Conservation (phyloP, 768 basidiomycete genomes). For the Lactarius akahatsu region DNA sequence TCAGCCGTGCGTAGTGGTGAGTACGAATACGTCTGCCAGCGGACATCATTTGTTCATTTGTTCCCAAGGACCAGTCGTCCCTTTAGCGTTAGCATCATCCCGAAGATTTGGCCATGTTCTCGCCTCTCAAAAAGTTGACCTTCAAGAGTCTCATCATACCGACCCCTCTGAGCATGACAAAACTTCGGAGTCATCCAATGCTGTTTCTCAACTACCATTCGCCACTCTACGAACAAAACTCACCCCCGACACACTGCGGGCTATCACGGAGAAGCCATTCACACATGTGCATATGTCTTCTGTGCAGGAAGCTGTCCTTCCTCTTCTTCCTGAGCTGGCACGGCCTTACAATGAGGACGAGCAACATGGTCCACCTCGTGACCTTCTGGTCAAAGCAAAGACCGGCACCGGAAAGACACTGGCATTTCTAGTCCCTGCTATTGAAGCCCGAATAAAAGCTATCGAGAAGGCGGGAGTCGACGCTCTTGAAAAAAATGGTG, state of each 20-base stretch:
- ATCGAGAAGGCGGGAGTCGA: constrained; percentile 48
- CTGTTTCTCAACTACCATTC: constrained; percentile 32
- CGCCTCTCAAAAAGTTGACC: constrained; percentile 8
- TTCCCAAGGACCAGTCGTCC: constrained; percentile 9
- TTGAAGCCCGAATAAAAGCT: constrained; percentile 68
- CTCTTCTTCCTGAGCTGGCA: constrained; percentile 69
- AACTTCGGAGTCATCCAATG: constrained; percentile 2
- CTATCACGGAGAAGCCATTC: constrained; percentile 65
- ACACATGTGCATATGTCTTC: constrained; percentile 68
- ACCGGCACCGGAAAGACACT: constrained; percentile 91
- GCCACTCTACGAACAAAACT: constrained; percentile 36
- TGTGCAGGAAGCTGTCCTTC: constrained; percentile 79
- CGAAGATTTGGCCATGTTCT: constrained; percentile 26
- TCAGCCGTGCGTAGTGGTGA: constrained; percentile 3
- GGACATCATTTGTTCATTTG: background rate
- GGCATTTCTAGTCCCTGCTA: constrained; percentile 83
- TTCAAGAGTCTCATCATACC: background rate
- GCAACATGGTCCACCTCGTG: constrained; percentile 42
- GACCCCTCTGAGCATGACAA: background rate
- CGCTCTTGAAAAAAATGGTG: constrained; percentile 45
- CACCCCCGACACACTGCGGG: constrained; percentile 45
- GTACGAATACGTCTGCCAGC: background rate
- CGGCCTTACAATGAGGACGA: constrained; percentile 46
- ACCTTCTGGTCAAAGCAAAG: constrained; percentile 83
- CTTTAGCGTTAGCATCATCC: constrained; percentile 13